Percentiles rank a stretch among this genome's conserved stretches.
Conservation (phyloP, 257 asterid species). For the Catharanthus roseus region DNA sequence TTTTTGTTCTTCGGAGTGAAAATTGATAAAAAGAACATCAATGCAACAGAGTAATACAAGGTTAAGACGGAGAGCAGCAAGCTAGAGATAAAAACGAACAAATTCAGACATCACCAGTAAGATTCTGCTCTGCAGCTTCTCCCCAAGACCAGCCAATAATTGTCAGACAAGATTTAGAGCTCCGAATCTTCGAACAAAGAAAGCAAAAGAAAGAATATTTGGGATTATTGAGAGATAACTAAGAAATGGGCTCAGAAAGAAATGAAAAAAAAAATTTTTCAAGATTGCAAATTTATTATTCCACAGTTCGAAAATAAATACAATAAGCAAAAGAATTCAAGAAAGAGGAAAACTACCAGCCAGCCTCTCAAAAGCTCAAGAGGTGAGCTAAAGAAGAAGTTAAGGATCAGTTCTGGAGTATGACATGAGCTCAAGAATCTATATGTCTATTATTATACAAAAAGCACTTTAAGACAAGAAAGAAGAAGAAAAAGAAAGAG, state of each 20-base stretch:
- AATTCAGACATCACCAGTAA: slow-evolving; percentile 4
- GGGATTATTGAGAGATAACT: not conserved
- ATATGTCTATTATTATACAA: not conserved
- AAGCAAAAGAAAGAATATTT: slow-evolving; percentile 1
- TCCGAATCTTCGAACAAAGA: slow-evolving; percentile 1
- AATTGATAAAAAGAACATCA: not conserved
- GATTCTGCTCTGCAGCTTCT: slow-evolving; percentile 9
- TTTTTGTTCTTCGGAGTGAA: not conserved
- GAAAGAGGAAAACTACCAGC: not conserved
- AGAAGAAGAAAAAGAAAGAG: not conserved
- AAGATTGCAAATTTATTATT: not conserved
- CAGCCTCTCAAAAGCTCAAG: not conserved
- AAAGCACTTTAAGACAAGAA: slow-evolving; percentile 9
- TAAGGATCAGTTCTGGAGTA: slow-evolving; percentile 17
- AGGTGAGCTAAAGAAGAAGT: not conserved
- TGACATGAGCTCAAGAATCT: slow-evolving; percentile 16
- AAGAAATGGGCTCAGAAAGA: slow-evolving; percentile 1
- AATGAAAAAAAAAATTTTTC: not conserved
- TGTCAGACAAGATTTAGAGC: slow-evolving; percentile 9
- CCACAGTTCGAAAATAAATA: not conserved
- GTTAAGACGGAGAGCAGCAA: not conserved
- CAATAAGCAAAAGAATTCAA: not conserved
- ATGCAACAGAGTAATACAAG: not conserved
- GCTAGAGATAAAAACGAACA: too few species aligned
- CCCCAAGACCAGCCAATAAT: not conserved